These are phyloP conservation scores for Fomitopsis pinicola DNA, from an alignment of 1,284 basidiomycete species.

Conservation along the genomic window DNA sequence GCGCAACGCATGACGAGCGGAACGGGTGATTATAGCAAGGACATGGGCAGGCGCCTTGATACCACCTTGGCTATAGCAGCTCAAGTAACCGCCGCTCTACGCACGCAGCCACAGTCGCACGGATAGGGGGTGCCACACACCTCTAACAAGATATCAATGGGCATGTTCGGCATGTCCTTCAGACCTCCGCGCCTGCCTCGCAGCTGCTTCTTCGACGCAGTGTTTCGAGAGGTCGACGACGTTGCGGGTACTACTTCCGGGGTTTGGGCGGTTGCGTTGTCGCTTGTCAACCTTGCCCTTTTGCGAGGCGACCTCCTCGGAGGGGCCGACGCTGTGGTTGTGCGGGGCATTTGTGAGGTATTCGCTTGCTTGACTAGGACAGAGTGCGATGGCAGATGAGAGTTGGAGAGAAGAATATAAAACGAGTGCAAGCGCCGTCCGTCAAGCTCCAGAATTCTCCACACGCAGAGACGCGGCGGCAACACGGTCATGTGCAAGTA, in stretches of 20 bases:
- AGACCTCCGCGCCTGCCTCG: background rate
- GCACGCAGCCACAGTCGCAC: background rate
- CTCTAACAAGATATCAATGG: constrained; percentile 4
- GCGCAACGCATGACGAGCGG: background rate
- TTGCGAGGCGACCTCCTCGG: background rate
- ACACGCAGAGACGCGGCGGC: no score
- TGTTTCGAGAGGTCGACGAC: background rate
- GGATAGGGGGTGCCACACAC: background rate
- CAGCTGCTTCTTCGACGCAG: background rate
- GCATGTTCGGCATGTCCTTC: constrained; percentile 4
- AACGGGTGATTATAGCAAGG: no score
- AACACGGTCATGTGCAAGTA: no score
- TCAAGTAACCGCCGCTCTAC: no score
- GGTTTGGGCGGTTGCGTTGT: background rate
- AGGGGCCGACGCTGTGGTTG: no score
- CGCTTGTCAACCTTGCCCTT: background rate
- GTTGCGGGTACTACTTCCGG: background rate
- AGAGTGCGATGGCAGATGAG: no score
- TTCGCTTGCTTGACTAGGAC: no score
- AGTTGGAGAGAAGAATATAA: no score
- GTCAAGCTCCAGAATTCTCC: no score
- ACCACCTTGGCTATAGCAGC: background rate
- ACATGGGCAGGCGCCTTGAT: no score
- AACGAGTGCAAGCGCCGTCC: no score
- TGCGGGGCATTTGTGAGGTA: no score